Conservation (phyloP, 192 early-diverging fungal genomes). For the Coemansia sp. region DNA sequence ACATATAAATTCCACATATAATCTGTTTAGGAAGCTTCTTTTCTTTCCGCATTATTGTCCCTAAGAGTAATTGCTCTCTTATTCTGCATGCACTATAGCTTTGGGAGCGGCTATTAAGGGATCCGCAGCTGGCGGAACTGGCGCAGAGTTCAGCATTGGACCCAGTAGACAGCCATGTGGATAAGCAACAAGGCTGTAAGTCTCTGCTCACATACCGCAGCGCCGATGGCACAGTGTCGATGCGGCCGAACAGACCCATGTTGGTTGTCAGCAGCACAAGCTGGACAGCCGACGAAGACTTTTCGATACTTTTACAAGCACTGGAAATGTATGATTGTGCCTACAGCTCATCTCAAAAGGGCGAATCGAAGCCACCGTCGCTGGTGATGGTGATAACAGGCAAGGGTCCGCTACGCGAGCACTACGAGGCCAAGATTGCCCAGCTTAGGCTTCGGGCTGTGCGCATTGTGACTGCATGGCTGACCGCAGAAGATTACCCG, state of each 20-base stretch:
- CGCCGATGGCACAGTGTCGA: slow-evolving; percentile 17
- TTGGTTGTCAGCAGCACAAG: slow-evolving; percentile 86
- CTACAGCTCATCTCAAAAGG: slow-evolving; percentile 4
- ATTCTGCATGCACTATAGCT: slow-evolving; percentile 24
- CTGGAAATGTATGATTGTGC: slow-evolving; percentile 57
- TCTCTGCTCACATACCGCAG: slow-evolving; percentile 28
- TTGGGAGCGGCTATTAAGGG: slow-evolving; percentile 35
- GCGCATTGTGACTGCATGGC: slow-evolving; percentile 75
- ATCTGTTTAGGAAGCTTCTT: not conserved
- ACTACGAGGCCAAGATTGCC: slow-evolving; percentile 67
- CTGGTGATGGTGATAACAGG: slow-evolving; percentile 89
- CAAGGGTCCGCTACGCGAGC: slow-evolving; percentile 75
- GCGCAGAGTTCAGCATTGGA: not conserved
- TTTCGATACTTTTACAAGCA: slow-evolving; percentile 75
- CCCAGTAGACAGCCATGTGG: not conserved
- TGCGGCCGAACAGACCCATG: slow-evolving; percentile 61
- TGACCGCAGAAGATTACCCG: slow-evolving; percentile 81
- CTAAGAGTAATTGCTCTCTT: not conserved
- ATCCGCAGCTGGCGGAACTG: slow-evolving; percentile 36
- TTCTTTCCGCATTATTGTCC: not conserved
- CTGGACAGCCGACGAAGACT: slow-evolving; percentile 98
- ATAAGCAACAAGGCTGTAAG: not conserved
- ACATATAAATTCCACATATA: not conserved
- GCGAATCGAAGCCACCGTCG: slow-evolving; percentile 44
- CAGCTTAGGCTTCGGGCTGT: slow-evolving; percentile 57